Evolutionary conservation across 148 eudicot genomes (phyloP).

Genomic region (Amaranthus cruentus): DNA sequence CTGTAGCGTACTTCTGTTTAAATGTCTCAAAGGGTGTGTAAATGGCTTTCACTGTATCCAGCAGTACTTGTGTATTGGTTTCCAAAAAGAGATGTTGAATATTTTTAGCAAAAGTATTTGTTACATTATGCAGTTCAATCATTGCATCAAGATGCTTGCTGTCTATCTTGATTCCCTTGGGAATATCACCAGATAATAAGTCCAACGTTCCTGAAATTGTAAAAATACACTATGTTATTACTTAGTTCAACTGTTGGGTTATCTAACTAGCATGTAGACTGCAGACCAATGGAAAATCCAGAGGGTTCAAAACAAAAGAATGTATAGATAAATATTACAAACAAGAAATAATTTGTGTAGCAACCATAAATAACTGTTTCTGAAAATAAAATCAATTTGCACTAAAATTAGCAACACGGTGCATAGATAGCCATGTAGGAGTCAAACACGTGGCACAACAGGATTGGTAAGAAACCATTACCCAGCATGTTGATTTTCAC

Average conservation of each 20-base stretch:
- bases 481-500: no score
- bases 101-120: conserved; percentile 81
- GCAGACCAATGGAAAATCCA: no score
- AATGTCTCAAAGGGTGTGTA: conserved; percentile 82
- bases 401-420: no score
- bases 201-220: conserved; percentile 68
- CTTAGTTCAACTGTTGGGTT: background rate
- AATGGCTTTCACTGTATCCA: conserved; percentile 74
- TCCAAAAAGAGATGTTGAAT: conserved; percentile 87
- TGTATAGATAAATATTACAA: no score
- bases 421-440: no score
- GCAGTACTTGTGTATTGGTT: conserved; percentile 53
- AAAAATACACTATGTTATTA: conserved; percentile 2
- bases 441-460: no score
- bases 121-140: conserved; percentile 79
- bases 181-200: conserved; percentile 71
- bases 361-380: no score
- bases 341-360: no score
- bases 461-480: no score
- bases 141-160: conserved; percentile 83
- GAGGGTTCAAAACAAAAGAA: no score
- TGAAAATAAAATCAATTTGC: no score
- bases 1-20: conserved; percentile 58
- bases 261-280: no score
- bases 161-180: conserved; percentile 73